A percentile compares a stretch with the other conserved stretches of the same genome.
Evolutionary conservation across 1,139 yeast species (phyloP).

Genomic region (Geotrichum phurueaensis): DNA sequence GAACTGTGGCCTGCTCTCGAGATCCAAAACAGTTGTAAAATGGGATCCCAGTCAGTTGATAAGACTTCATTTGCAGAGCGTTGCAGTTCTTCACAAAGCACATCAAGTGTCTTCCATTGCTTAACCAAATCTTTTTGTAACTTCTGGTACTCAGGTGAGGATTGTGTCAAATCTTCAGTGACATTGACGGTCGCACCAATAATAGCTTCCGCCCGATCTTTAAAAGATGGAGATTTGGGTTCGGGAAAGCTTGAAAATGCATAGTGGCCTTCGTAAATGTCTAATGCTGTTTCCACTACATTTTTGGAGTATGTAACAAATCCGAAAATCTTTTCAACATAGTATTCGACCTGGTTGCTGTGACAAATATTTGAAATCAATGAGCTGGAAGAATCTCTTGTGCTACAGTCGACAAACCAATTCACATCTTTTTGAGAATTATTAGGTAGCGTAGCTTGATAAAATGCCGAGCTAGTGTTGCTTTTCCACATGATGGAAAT

Average conservation of each 20-base stretch:
- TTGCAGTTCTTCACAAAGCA: constrained; percentile 61
- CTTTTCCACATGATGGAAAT: constrained; percentile 57
- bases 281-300: constrained; percentile 42
- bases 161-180: constrained; percentile 15
- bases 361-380: constrained; percentile 8
- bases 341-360: constrained; percentile 36
- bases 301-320: constrained; percentile 43
- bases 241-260: constrained; percentile 6
- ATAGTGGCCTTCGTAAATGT: constrained; percentile 35
- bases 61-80: constrained; percentile 54
- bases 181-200: constrained; percentile 28
- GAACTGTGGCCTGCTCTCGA: constrained; percentile 24
- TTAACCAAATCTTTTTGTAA: constrained; percentile 28
- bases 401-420: constrained; percentile 14
- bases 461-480: constrained; percentile 49
- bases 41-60: constrained; percentile 33
- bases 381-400: constrained; percentile 5
- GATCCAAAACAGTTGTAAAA: constrained; percentile 19
- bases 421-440: not conserved
- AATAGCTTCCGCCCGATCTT: not conserved
- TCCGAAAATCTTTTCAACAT: constrained; percentile 43
- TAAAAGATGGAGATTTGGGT: not conserved
- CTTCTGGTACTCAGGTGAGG: constrained; percentile 13
- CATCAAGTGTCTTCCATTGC: constrained; percentile 56
- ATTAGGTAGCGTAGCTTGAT: constrained; percentile 21